These are phyloP conservation scores for Vigna nakashimae DNA, from an alignment of 306 rosid species.

Conservation along the genomic window DNA sequence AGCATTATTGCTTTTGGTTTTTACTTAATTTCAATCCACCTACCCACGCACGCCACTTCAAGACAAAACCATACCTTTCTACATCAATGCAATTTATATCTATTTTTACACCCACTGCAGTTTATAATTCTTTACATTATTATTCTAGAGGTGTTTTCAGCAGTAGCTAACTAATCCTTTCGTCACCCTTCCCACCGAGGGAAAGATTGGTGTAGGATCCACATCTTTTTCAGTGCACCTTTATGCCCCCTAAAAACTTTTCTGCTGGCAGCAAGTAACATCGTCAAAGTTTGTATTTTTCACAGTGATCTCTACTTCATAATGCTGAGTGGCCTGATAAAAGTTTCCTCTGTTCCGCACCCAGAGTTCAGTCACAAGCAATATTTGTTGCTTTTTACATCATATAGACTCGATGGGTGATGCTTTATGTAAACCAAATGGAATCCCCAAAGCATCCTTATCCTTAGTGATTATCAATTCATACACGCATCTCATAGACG, in stretches of 20 bases:
- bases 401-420: neutral
- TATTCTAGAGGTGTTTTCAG: neutral
- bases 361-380: slow-evolving; percentile 1
- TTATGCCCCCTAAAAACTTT: neutral
- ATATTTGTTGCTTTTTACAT: slow-evolving; percentile 9
- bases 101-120: too few species aligned
- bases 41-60: neutral
- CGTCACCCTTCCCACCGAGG: neutral
- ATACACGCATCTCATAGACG: neutral
- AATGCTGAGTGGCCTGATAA: slow-evolving; percentile 3
- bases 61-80: neutral
- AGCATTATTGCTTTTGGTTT: too few species aligned
- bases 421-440: neutral
- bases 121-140: neutral
- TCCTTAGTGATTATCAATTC: neutral
- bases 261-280: slow-evolving; percentile 23
- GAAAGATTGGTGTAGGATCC: slow-evolving; percentile 39
- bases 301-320: neutral
- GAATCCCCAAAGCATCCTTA: neutral
- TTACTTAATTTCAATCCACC: too few species aligned
- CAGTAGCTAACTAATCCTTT: slow-evolving; percentile 36
- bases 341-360: slow-evolving; percentile 15
- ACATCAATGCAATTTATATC: neutral
- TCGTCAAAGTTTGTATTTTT: neutral
- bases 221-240: slow-evolving; percentile 56